Percentiles rank a stretch among this genome's conserved stretches.
These are phyloP conservation scores for barley (Hordeum vulgare) DNA, from an alignment of 176 grass and related monocot genomes.

Conservation along the genomic window DNA sequence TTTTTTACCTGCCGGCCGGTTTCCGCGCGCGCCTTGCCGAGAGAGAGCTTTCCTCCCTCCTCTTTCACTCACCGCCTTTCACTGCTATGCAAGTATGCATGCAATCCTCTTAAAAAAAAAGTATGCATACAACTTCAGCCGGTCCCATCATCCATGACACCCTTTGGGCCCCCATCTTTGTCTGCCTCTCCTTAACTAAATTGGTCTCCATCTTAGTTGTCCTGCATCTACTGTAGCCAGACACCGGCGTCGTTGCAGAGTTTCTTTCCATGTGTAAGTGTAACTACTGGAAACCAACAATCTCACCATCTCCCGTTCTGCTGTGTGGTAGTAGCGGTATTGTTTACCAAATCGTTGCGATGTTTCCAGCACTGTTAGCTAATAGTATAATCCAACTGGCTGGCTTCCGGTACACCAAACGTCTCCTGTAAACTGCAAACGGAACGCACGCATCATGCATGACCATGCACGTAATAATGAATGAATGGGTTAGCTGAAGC, in stretches of 20 bases:
- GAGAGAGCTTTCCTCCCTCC: background rate
- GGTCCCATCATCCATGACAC: background rate
- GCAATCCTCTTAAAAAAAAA: too few species aligned
- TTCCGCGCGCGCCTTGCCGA: background rate
- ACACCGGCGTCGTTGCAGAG: background rate
- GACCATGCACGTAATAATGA: background rate
- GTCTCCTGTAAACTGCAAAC: background rate
- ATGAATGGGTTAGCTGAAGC: slow-evolving; percentile 6
- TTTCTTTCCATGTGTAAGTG: background rate
- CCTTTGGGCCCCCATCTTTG: background rate
- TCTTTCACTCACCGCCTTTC: background rate
- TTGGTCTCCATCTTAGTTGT: background rate
- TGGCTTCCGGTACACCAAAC: background rate
- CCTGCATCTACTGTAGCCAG: background rate
- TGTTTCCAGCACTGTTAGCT: background rate
- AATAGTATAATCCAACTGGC: background rate
- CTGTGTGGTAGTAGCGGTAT: too few species aligned
- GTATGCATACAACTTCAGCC: background rate
- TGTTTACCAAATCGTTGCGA: too few species aligned
- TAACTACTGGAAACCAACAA: too few species aligned
- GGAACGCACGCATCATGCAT: background rate
- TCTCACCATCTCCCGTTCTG: background rate
- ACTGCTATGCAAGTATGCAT: background rate
- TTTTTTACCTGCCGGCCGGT: background rate
- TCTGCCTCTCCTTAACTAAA: background rate